Evolutionary conservation across 352 stramenopile species (phyloP), one percentile per base, ranked within the genome.

Genomic region (Pythium dissotocum): DNA sequence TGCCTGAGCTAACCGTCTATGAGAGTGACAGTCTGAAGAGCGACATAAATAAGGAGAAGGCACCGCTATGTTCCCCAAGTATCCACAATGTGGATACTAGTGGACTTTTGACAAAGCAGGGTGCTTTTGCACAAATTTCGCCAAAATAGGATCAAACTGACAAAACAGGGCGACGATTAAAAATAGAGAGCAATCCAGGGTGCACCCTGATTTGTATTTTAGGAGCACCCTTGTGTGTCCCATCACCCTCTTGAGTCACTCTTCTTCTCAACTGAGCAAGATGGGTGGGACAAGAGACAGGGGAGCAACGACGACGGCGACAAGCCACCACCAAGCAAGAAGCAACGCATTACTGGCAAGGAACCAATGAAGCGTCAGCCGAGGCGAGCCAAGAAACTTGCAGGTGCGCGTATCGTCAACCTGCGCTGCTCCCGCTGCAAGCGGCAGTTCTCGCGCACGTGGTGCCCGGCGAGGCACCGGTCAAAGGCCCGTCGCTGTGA

Each of bases 291-390:
- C 38, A 44, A 44, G 38, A 13, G 38, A 44, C 38, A 44, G 38
- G 38, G 38, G 10, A 18, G 3, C 38, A 16, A 16, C 10, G 38
- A 13, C 38, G 38, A 44, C 13, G 38, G 9, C 38, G 38, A 44
- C 38, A 44, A 44, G 38, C 38, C 10, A 3, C 38, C 38, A 44
- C 38, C 38, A 44, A 16, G 38, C 38, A 44, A 44, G 38, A 44
- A 44, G 38, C 3, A 44, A 3, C 48, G 48, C 48, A 13, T 5
- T 36, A 18, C 18, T 33, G 51, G 24, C 51, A 36, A 44, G 38
- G 38, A 44, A 10, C 38, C 52, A 33, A 58, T 42, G 52, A 58
- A 58, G 52, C 52, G 52, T 16, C 32, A 58, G 52, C 52, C 26
- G 18, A 58, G 30, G 52, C 52, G 28, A 21, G 28, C 52, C 24